A percentile compares a stretch with the other conserved stretches of the same genome.
Evolutionary conservation across 768 basidiomycete genomes (phyloP).

Genomic region (Auricularia sp.): DNA sequence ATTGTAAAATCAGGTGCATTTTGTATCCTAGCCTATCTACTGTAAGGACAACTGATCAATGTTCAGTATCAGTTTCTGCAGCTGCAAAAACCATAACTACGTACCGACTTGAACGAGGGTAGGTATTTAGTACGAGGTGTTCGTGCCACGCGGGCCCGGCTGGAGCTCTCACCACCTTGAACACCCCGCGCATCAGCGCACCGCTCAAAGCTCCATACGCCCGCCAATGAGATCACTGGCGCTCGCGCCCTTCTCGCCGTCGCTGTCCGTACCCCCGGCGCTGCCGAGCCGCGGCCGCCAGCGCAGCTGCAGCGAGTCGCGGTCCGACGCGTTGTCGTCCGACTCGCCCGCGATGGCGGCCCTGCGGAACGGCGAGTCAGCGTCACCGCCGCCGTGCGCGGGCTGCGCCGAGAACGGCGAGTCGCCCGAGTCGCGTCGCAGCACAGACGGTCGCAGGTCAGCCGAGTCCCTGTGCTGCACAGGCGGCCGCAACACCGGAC

Average conservation of each 20-base stretch:
- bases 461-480: not conserved
- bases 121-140: too few relatives aligned
- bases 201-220: not conserved
- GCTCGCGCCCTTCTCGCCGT: not conserved
- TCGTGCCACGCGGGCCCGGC: too few relatives aligned
- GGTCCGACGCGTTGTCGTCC: not conserved
- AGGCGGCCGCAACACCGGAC: not conserved
- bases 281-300: not conserved
- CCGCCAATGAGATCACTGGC: not conserved
- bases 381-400: too few relatives aligned
- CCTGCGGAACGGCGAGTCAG: not conserved
- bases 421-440: not conserved
- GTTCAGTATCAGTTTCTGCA: too few relatives aligned
- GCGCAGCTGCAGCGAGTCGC: not conserved
- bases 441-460: not conserved
- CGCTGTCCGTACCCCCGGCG: not conserved
- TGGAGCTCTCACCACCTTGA: too few relatives aligned
- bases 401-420: not conserved
- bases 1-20: too few relatives aligned
- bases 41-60: too few relatives aligned
- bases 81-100: too few relatives aligned
- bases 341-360: not conserved
- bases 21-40: too few relatives aligned
- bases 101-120: too few relatives aligned
- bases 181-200: too few relatives aligned